Base-by-base conservation (phyloP, 345 rosid genomes). In the Citropsis articulata region DNA sequence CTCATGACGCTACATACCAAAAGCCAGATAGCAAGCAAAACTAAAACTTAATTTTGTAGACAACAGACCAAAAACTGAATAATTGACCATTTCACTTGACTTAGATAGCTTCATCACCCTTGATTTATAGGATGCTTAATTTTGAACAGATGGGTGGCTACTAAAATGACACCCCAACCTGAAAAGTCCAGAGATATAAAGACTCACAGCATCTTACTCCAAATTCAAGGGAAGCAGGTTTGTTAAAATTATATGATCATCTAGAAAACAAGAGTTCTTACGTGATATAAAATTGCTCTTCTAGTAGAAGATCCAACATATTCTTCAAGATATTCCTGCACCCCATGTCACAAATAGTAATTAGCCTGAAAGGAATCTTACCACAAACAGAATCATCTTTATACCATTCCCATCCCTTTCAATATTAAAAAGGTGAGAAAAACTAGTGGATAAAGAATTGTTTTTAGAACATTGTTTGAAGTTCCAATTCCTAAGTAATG, bases 241-340 rank as follows among this genome's bases (percentile, higher is more conserved):
- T 3, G 6, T 12, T 40, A 13, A 36, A 72, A 73, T 30, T 75
- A 61, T 4, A 68, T 30, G 77, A 66, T 24, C 21, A 67, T 45
- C 42, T 65, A 80, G 7, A 35, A 10, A 22, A 55, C 33, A 45
- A 64, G 45, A 45, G 33, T 72, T 71, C 88, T 77, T 81, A 96
- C 99, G 84, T 90, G 89, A 86, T 94, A 91, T 78, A 96, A 84
- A 42, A 92, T 81, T 77, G 85, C 83, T 76, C 98, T 83, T 81
- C 99, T 87, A 70, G 91, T 90, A 77, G 56, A 74, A 22, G 84
- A 75, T 31, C 98, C 98, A 40, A 96, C 79, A 50, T 24, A 63
- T 81, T 96, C 99, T 67, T 93, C 91, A 75, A 96, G 88, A 84
- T 88, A 96, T 77, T 90, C 95, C 93, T 91, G 91, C 84, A 81